phyloP scores from a whole-genome alignment of 495 filamentous ascomycete species.

The Tuber calosporum region DNA sequence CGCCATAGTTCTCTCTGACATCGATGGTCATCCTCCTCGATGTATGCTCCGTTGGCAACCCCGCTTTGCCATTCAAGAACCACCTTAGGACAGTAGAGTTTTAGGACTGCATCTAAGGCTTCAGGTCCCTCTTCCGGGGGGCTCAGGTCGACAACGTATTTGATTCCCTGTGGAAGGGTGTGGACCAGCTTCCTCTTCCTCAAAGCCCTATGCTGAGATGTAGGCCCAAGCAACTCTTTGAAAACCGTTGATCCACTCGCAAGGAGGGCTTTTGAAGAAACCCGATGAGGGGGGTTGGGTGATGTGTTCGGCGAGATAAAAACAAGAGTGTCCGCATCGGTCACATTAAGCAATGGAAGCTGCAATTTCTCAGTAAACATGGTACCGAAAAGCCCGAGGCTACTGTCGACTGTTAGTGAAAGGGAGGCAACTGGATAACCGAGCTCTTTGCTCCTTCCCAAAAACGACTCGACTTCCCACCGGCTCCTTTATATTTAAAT shows the following conservation, averaged over 20 bases:
- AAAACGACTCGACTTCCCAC: background rate
- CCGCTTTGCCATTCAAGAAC: constrained; percentile 46
- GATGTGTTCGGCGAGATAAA: constrained; percentile 19
- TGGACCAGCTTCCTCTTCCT: constrained; percentile 30
- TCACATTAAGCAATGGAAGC: constrained; percentile 22
- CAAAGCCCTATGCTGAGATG: constrained; percentile 42
- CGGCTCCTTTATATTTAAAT: background rate
- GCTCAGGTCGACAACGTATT: constrained; percentile 53
- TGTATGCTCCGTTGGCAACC: constrained; percentile 16
- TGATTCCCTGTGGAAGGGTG: constrained; percentile 45
- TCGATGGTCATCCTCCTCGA: constrained; percentile 25
- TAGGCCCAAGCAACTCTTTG: constrained; percentile 44
- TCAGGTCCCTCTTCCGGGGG: constrained; percentile 50
- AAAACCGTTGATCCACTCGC: constrained; percentile 45
- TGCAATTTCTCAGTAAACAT: constrained; percentile 1
- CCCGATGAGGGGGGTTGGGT: constrained; percentile 23
- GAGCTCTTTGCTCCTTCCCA: background rate
- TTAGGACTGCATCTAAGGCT: constrained; percentile 48
- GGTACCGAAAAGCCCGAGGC: background rate
- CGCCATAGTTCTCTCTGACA: background rate
- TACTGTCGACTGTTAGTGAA: background rate
- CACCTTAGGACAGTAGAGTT: constrained; percentile 49
- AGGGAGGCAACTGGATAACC: background rate
- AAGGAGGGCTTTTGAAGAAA: constrained; percentile 28
- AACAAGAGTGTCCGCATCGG: constrained; percentile 30